phyloP scores from a whole-genome alignment of 176 grass and related monocot species.

The Oryza glumipatula region DNA sequence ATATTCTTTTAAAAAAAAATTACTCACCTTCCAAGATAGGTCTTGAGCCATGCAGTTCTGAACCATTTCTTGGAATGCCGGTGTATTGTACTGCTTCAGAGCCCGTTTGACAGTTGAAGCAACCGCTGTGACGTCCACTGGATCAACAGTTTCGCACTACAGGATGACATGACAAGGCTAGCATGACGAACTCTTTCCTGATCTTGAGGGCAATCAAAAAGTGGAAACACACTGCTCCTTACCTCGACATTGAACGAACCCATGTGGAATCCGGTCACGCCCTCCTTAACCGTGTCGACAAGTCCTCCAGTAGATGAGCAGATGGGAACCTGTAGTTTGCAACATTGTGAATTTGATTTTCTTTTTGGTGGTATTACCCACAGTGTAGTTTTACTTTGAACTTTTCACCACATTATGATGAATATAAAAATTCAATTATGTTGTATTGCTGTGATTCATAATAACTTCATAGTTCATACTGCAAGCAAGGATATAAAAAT shows the following conservation, averaged over 20 bases:
- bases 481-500: background rate
- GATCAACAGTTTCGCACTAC: slow-evolving; percentile 59
- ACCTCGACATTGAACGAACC: slow-evolving; percentile 55
- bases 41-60: slow-evolving; percentile 74
- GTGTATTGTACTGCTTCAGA: slow-evolving; percentile 48
- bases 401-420: background rate
- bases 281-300: slow-evolving; percentile 63
- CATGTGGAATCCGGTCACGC: slow-evolving; percentile 65
- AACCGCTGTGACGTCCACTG: slow-evolving; percentile 48
- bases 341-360: background rate
- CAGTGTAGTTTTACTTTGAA: background rate
- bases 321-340: slow-evolving; percentile 44
- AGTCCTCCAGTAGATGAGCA: slow-evolving; percentile 72
- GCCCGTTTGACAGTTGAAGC: slow-evolving; percentile 58
- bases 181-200: background rate
- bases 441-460: background rate
- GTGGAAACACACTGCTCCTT: slow-evolving; percentile 29
- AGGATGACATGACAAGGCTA: slow-evolving; percentile 23
- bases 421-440: background rate
- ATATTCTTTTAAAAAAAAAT: no score
- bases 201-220: background rate
- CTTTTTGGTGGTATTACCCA: background rate
- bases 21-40: slow-evolving; percentile 74
- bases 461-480: background rate
- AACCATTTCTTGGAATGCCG: slow-evolving; percentile 55